A percentile compares a stretch with the other conserved stretches of the same genome.
Evolutionary conservation across 148 eudicot species (phyloP).

Genomic region (Nepenthes mirabilis): DNA sequence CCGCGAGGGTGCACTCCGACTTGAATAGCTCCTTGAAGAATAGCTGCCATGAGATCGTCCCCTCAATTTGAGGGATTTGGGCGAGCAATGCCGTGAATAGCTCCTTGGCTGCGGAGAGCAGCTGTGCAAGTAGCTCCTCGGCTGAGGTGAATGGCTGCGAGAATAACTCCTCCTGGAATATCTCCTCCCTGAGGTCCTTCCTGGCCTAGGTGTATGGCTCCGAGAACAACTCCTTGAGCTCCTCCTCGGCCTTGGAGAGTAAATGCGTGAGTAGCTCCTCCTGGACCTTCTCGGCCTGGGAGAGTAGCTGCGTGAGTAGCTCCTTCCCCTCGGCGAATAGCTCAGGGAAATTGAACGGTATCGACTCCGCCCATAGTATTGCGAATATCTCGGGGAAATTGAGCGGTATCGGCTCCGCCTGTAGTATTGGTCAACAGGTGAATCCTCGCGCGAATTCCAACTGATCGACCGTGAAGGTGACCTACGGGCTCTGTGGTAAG

Average conservation of each 20-base stretch:
- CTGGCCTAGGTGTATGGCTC: constrained; percentile 30
- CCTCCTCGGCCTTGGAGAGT: constrained; percentile 26
- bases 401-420: constrained; percentile 27
- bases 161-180: constrained; percentile 47
- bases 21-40: constrained; percentile 37
- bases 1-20: constrained; percentile 29
- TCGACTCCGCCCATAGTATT: constrained; percentile 23
- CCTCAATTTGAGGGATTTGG: constrained; percentile 15
- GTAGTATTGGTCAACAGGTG: constrained; percentile 28
- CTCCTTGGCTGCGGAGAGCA: constrained; percentile 13
- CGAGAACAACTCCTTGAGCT: constrained; percentile 43
- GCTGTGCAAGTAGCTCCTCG: constrained; percentile 20
- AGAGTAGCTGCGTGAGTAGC: constrained; percentile 40
- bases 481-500: constrained; percentile 20
- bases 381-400: constrained; percentile 8
- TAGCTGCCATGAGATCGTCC: constrained; percentile 18
- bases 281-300: constrained; percentile 19
- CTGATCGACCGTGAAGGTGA: constrained; percentile 20
- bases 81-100: constrained; percentile 25
- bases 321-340: constrained; percentile 30
- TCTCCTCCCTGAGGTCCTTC: constrained; percentile 12
- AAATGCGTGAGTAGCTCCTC: constrained; percentile 32
- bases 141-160: constrained; percentile 32
- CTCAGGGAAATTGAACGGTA: constrained; percentile 32
- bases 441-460: constrained; percentile 31